Evolutionary conservation across 2,329 filamentous ascomycete genomes (phyloP).

Genomic region (Cadophora sp.): DNA sequence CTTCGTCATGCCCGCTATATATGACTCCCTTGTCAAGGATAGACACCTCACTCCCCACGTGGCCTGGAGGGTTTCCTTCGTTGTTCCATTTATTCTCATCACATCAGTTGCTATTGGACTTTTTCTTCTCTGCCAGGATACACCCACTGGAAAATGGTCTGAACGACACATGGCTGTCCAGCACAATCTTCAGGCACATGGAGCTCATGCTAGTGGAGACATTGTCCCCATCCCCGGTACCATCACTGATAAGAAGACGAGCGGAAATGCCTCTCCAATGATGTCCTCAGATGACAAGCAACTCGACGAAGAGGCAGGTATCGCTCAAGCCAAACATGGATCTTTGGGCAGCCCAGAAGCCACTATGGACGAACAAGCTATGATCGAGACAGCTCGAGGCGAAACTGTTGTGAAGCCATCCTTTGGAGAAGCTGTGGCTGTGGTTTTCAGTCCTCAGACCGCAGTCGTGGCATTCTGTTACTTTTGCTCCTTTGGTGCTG

Average conservation of each 20-base stretch:
- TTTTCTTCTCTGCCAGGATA: slow-evolving; percentile 78
- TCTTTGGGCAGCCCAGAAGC: slow-evolving; percentile 49
- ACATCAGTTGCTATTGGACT: slow-evolving; percentile 70
- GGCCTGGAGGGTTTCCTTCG: slow-evolving; percentile 85
- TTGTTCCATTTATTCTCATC: slow-evolving; percentile 83
- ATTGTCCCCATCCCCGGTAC: slow-evolving; percentile 43
- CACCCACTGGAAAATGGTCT: slow-evolving; percentile 81
- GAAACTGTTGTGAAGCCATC: slow-evolving; percentile 64
- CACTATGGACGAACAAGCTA: slow-evolving; percentile 55
- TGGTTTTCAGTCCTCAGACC: slow-evolving; percentile 61
- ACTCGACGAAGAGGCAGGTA: slow-evolving; percentile 56
- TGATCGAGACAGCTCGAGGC: slow-evolving; percentile 60
- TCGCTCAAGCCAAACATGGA: slow-evolving; percentile 50
- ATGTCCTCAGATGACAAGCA: slow-evolving; percentile 44
- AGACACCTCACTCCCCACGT: slow-evolving; percentile 67
- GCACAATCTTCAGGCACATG: slow-evolving; percentile 54
- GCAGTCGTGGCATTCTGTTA: slow-evolving; percentile 63
- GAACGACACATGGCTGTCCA: slow-evolving; percentile 61
- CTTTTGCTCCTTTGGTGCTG: slow-evolving; percentile 67
- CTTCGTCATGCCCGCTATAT: slow-evolving; percentile 91
- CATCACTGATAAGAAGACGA: slow-evolving; percentile 34
- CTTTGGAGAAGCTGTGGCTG: slow-evolving; percentile 52
- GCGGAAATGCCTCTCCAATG: slow-evolving; percentile 17
- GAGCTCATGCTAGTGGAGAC: slow-evolving; percentile 49
- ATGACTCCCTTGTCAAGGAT: slow-evolving; percentile 71